These are phyloP conservation scores for Hippophae rhamnoides DNA, from an alignment of 306 rosid genomes.

Conservation along the genomic window DNA sequence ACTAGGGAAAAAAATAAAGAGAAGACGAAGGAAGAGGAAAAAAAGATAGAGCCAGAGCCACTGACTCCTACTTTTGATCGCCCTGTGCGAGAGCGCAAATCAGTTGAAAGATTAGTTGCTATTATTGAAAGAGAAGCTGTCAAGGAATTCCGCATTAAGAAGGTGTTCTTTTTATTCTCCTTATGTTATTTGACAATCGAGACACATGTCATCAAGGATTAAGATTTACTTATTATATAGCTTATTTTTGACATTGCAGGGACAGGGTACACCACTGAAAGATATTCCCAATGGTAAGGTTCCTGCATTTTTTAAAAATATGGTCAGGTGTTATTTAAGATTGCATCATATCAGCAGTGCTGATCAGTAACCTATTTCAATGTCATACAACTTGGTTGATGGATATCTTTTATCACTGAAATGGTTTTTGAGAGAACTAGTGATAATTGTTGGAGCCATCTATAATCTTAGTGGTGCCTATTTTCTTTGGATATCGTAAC, in stretches of 20 bases:
- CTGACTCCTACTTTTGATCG: constrained; percentile 75
- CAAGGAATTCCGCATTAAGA: constrained; percentile 74
- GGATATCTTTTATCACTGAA: too few species aligned
- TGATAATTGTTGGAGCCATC: too few species aligned
- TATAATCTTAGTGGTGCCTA: too few species aligned
- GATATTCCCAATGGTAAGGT: constrained; percentile 90
- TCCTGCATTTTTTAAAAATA: constrained; percentile 10
- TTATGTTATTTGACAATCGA: constrained; percentile 3
- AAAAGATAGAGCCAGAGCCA: constrained; percentile 44
- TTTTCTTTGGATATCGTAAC: too few species aligned
- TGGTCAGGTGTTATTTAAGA: constrained; percentile 10
- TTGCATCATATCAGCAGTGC: too few species aligned
- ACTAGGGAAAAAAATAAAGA: constrained; percentile 29
- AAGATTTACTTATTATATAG: constrained; percentile 16
- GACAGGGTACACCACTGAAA: constrained; percentile 76
- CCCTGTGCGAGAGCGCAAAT: constrained; percentile 90
- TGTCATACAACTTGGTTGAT: neutral
- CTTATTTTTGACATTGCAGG: constrained; percentile 50
- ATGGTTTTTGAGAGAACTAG: too few species aligned
- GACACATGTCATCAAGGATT: neutral
- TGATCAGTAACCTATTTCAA: neutral
- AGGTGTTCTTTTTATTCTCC: constrained; percentile 38
- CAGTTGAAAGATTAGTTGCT: constrained; percentile 94
- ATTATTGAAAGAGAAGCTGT: constrained; percentile 54
- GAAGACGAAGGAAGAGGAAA: constrained; percentile 33